Evolutionary conservation across 805 yeast species (phyloP), one percentile per base, ranked within the genome.

Genomic region (Saccharomycopsis microspora): DNA sequence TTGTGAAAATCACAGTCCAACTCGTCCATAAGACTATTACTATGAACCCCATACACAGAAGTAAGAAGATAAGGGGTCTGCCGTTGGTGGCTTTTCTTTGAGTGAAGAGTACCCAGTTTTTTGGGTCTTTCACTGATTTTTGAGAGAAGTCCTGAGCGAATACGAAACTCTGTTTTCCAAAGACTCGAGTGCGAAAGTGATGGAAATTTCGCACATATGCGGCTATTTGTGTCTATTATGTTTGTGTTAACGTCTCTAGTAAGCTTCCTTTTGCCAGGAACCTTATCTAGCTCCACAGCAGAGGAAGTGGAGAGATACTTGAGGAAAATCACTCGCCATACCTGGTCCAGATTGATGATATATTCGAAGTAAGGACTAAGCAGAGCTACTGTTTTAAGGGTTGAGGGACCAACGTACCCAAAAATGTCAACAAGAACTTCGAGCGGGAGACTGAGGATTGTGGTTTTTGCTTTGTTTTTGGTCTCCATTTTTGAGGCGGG

Each of bases 381-480:
- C 27, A 36, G 32, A 7, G 50, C 43, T 5, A 52, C 45, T 11
- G 47, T 37, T 27, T 44, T 31, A 3, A 52, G 41, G 5, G 52
- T 44, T 10, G 31, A 11, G 10, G 48, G 19, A 32, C 50, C 55
- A 29, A 52, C 32, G 36, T 39, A 33, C 4, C 54, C 53, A 42
- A 52, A 50, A 19, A 50, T 45, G 28, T 41, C 36, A 11, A 50
- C 19, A 8, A 50, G 32, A 5, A 52, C n/a, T 37, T 52, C 55
- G 5, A 32, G 32, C 5, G 55, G 55, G 11, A 52, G 42, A 5
- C 35, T 30, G 41, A 44, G 44, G 6, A 50, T 44, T 8, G 44
- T 29, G 10, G 41, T 34, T 10, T 19, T 19, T 19, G 19, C 19
- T 19, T 19, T 19, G 19, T 19, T 19, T 19, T 19, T 19, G 19